phyloP scores from a whole-genome alignment of 192 early-diverging fungal species.

The Funneliformis mosseae region DNA sequence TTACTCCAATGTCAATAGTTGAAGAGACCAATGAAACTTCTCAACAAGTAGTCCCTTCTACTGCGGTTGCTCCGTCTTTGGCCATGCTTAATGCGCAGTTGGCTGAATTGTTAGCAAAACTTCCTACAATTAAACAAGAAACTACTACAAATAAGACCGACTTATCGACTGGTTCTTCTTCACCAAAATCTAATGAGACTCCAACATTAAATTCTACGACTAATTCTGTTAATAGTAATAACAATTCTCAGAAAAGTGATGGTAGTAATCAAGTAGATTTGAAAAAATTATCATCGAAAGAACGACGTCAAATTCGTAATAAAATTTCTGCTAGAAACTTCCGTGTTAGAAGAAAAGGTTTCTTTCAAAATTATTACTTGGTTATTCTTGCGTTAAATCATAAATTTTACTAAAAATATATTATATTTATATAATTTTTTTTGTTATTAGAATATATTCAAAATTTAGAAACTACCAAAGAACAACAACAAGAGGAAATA shows the following conservation, averaged over 20 bases:
- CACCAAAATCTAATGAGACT: slow-evolving; percentile 1
- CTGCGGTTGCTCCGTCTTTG: slow-evolving; percentile 24
- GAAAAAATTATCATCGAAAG: slow-evolving; percentile 69
- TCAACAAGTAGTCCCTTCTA: background rate
- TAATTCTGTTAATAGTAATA: slow-evolving; percentile 2
- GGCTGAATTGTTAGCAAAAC: slow-evolving; percentile 31
- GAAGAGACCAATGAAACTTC: background rate
- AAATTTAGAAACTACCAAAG: slow-evolving; percentile 26
- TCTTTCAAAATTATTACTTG: background rate
- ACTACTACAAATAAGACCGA: background rate
- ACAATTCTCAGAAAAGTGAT: background rate
- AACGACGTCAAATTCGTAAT: slow-evolving; percentile 82
- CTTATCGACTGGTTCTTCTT: background rate
- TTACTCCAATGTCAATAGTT: background rate
- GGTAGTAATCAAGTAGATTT: slow-evolving; percentile 50
- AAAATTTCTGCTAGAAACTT: slow-evolving; percentile 88
- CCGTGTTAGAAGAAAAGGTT: slow-evolving; percentile 80
- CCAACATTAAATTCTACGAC: background rate
- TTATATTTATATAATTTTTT: background rate
- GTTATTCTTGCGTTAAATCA: background rate
- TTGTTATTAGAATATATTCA: slow-evolving; percentile 29
- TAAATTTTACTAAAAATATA: background rate
- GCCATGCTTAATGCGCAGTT: slow-evolving; percentile 32
- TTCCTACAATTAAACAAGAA: slow-evolving; percentile 33
- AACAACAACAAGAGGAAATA: slow-evolving; percentile 34